Evolutionary conservation across 768 basidiomycete genomes (phyloP).

Genomic region (Termitomyces sp.): DNA sequence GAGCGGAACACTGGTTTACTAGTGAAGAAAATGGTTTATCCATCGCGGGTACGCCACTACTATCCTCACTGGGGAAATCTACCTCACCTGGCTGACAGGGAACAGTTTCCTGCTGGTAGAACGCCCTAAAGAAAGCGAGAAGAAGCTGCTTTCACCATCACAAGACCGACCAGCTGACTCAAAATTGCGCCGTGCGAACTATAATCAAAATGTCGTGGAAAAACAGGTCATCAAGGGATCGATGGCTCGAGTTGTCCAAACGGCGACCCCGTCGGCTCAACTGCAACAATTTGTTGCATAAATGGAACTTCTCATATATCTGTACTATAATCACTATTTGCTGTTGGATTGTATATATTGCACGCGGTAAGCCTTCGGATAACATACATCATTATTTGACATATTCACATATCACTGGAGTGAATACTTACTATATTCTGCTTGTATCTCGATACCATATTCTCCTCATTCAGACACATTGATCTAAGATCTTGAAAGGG

Average conservation of each 20-base stretch:
- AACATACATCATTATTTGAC: not conserved
- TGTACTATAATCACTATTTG: not conserved
- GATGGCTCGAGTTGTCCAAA: conserved; percentile 46
- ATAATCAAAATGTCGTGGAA: conserved; percentile 36
- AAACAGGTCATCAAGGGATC: conserved; percentile 51
- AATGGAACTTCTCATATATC: not conserved
- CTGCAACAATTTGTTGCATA: conserved; percentile 23
- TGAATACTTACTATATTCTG: not conserved
- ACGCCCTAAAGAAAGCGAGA: conserved; percentile 20
- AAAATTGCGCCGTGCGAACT: conserved; percentile 37
- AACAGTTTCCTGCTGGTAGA: conserved; percentile 15
- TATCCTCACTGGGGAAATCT: not conserved
- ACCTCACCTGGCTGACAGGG: conserved; percentile 2
- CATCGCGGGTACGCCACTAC: conserved; percentile 39
- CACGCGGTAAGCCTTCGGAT: not conserved
- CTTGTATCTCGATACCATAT: not conserved
- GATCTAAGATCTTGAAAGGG: too few species aligned
- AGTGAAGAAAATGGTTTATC: conserved; percentile 53
- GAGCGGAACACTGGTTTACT: conserved; percentile 60
- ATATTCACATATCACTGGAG: not conserved
- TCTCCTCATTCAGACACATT: too few species aligned
- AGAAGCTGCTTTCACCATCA: conserved; percentile 13
- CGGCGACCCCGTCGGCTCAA: conserved; percentile 13
- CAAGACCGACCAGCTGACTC: conserved; percentile 28
- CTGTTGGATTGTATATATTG: not conserved